Evolutionary conservation across 768 basidiomycete genomes (phyloP), one percentile per base, ranked within the genome.

Genomic region (Phylloporus arenicola): DNA sequence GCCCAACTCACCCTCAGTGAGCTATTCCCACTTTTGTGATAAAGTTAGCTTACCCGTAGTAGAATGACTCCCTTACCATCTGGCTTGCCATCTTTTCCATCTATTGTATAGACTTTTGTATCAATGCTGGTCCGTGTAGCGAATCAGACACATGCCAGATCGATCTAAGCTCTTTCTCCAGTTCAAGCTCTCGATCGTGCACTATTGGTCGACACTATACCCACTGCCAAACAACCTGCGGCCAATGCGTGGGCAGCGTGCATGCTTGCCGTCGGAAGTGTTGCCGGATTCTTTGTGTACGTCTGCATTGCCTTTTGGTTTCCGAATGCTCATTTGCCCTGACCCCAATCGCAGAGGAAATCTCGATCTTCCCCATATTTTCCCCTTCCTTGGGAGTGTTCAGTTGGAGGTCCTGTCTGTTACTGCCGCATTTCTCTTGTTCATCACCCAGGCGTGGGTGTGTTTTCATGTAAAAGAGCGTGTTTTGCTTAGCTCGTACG

Each of bases 161-260:
- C 13, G 17, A 16, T 45, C 52, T 60, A 17, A 47, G 30, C 19
- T 44, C 27, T 46, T 41, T 47, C 57, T 48, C 57, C 34, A 86
- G 92, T 94, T 3, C 87, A 88, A 73, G 90, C 92, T 1, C 81
- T 92, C 17, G 92, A 96, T 64, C 87, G 94, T 43, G 90, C 93
- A 0, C 77, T 96, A 10, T 73, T 97, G 8, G 90, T 98, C 1
- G 94, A 98, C 63, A 87, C 79, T 0, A 67, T 95, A 4, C 85
- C 92, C 0, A 71, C 86, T 0, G 64, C 77, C 1, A 73, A 81
- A 22, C 94, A 98, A 65, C 82, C 92, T 6, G 72, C 78, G 9
- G 93, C 88, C 1, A 96, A 94, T 62, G 94, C 94, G 0, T 98
- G 94, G 94, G 94, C 92, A 1, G 91, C 89, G 1, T 74, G 87